Evolutionary conservation across 176 grass and related monocot genomes (phyloP), one percentile per base, ranked within the genome.

Genomic region (Oryza coarctata): DNA sequence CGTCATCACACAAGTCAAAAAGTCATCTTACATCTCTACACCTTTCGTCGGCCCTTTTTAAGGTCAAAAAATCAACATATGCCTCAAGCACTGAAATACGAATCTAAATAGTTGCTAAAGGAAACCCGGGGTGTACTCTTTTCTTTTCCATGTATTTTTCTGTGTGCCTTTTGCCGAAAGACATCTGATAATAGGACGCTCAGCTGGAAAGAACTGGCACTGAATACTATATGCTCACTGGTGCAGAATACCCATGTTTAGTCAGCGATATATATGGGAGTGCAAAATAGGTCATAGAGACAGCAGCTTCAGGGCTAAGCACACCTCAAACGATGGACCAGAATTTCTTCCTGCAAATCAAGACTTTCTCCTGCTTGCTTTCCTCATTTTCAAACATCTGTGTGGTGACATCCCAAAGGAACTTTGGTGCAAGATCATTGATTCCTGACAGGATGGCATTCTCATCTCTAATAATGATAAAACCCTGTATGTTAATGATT

Each of bases 311-410:
- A 3, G 0, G 57, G 20, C 22, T 71, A 83, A 75, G 35, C 38
- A 57, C 62, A 85, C 58, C 82, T 99, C 83, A 95, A 81, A 90
- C 60, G 34, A 99, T 86, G 73, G 93, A 85, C 96, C 96, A 95
- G 78, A 99, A 99, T 80, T 95, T 99, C 89, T 92, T 99, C 79
- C 89, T 89, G 70, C 75, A 99, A 71, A 99, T 77, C 35, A 99
- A 50, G 49, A 95, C 87, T 75, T 85, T 66, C 49, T 95, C 91
- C 1, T 36, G 74, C 26, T 50, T 73, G 32, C 88, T 85, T 65
- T 99, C 87, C 85, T 90, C 91, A 57, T 87, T 89, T 90, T 95
- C 80, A 29, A 88, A 43, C 40, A 63, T 87, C 71, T 77, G 87
- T 41, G 47, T 71, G 66, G 88, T 92, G 75, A 92, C 80, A 81